A percentile compares a stretch with the other conserved stretches of the same genome.
Evolutionary conservation across 2,329 filamentous ascomycete species (phyloP).

Genomic region (Talaromyces piceae): DNA sequence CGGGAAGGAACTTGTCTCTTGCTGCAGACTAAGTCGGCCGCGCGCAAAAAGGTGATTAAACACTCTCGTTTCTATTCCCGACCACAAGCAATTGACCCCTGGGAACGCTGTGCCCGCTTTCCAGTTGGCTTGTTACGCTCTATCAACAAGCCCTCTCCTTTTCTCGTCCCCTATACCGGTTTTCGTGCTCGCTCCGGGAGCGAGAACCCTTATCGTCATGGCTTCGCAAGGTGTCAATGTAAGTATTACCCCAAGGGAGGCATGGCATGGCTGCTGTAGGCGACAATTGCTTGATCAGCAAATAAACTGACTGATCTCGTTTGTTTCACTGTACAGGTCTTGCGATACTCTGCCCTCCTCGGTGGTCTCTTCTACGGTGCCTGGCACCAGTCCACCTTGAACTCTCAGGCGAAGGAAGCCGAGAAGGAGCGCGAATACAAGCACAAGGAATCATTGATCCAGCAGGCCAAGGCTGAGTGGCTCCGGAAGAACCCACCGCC

Average conservation of each 20-base stretch:
- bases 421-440: constrained; percentile 75
- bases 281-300: constrained; percentile 12
- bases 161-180: constrained; percentile 24
- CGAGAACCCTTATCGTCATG: constrained; percentile 41
- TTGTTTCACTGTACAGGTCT: constrained; percentile 57
- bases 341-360: constrained; percentile 91
- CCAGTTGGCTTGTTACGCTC: constrained; percentile 21
- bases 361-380: constrained; percentile 92
- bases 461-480: constrained; percentile 87
- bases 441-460: constrained; percentile 85
- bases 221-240: constrained; percentile 64
- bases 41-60: background rate
- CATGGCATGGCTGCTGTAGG: background rate
- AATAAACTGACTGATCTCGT: constrained; percentile 13
- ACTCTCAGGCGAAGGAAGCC: constrained; percentile 59
- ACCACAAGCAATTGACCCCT: constrained; percentile 31
- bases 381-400: constrained; percentile 82
- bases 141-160: constrained; percentile 22
- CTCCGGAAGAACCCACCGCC: constrained; percentile 64
- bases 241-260: constrained; percentile 18
- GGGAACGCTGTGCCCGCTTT: constrained; percentile 23
- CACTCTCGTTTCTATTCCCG: background rate
- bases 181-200: constrained; percentile 37
- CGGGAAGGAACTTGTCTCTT: too few species aligned
- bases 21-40: constrained; percentile 20